A percentile compares a stretch with the other conserved stretches of the same genome.
Conservation (phyloP, 2,329 filamentous ascomycete genomes). For the Colletotrichum musicola region DNA sequence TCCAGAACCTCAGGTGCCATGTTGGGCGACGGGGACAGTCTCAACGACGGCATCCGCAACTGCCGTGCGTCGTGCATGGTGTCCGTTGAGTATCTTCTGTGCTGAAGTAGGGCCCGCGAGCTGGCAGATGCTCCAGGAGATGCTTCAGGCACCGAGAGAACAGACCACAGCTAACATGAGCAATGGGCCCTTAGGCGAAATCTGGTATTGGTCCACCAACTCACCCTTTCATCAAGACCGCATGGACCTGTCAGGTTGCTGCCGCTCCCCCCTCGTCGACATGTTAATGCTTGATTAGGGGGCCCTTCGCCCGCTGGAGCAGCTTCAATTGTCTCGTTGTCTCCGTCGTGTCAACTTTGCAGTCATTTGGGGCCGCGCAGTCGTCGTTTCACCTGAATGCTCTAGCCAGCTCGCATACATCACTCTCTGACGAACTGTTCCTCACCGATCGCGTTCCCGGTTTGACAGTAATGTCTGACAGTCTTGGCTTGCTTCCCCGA, state of each 20-base stretch:
- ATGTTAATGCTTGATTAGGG: conserved; percentile 25
- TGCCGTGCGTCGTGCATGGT: not conserved
- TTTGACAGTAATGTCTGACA: conserved; percentile 24
- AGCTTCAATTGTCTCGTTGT: not conserved
- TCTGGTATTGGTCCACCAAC: conserved; percentile 24
- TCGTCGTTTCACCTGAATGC: conserved; percentile 19
- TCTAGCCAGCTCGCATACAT: conserved; percentile 3
- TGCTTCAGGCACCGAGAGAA: not conserved
- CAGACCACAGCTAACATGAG: conserved; percentile 5
- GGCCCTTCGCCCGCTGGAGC: not conserved
- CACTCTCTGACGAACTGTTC: conserved; percentile 13
- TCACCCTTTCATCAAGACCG: conserved; percentile 18
- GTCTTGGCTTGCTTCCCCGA: conserved; percentile 23
- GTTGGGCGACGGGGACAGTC: not conserved
- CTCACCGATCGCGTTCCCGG: conserved; percentile 12
- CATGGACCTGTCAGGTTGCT: conserved; percentile 31
- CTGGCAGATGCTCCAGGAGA: too few relatives aligned
- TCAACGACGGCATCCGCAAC: conserved; percentile 5
- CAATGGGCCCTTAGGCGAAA: conserved; percentile 10
- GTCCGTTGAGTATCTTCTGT: not conserved
- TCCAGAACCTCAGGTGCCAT: conserved; percentile 22
- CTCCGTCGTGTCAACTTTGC: not conserved
- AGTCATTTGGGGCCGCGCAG: conserved; percentile 4
- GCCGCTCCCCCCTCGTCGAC: conserved; percentile 7
- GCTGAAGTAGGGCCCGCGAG: not conserved